Conservation (phyloP, 225 moss, liverwort and hornwort species). For the Pleurozium schreberi region DNA sequence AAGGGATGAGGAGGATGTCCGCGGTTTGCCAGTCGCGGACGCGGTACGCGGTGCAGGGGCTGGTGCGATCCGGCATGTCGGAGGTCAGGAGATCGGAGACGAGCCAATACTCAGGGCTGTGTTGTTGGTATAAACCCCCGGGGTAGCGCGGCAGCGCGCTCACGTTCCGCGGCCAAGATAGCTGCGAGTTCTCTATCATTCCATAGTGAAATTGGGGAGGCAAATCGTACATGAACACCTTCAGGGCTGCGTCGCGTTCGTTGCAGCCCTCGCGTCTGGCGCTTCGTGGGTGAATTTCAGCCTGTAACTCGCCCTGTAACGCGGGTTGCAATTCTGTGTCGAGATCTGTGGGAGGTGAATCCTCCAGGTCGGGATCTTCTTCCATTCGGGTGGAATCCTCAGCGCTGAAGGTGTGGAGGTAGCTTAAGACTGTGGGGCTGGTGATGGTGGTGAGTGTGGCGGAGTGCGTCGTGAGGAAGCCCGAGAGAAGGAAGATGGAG, state of each 20-base stretch:
- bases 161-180: slow-evolving; percentile 45
- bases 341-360: neutral
- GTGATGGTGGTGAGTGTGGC: neutral
- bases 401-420: neutral
- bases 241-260: slow-evolving; percentile 16
- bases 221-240: slow-evolving; percentile 61
- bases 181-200: slow-evolving; percentile 9
- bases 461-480: slow-evolving; percentile 13
- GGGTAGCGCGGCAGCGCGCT: slow-evolving; percentile 38
- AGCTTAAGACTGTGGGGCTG: neutral
- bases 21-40: slow-evolving; percentile 35
- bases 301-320: neutral
- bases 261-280: slow-evolving; percentile 5
- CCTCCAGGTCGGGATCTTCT: neutral
- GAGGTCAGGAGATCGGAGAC: slow-evolving; percentile 49
- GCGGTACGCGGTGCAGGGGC: slow-evolving; percentile 54
- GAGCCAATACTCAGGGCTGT: slow-evolving; percentile 69
- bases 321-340: neutral
- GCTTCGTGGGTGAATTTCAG: neutral
- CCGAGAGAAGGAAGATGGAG: slow-evolving; percentile 31
- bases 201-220: slow-evolving; percentile 55
- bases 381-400: neutral
- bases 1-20: slow-evolving; percentile 53
- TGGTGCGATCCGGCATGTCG: slow-evolving; percentile 21
- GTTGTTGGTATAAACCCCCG: slow-evolving; percentile 58